phyloP scores from a whole-genome alignment of 306 rosid genomes.

The barrel medic (Medicago truncatula) region DNA sequence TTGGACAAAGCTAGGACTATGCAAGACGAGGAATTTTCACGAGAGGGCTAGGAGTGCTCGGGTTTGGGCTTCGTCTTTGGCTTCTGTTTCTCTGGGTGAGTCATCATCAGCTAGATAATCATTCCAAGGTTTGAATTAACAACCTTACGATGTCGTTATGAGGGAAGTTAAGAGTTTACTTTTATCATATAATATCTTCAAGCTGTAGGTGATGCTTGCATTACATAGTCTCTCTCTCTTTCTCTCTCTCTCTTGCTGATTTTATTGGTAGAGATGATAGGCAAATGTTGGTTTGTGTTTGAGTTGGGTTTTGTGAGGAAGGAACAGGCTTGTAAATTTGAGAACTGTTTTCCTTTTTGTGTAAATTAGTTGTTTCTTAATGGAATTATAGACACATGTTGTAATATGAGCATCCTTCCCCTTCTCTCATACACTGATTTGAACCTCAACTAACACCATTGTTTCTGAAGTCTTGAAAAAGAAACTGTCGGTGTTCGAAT shows the following conservation, averaged over 20 bases:
- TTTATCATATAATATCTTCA: constrained; percentile 37
- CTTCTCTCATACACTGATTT: background rate
- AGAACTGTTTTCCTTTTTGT: constrained; percentile 47
- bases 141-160: constrained; percentile 38
- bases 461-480: background rate
- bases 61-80: constrained; percentile 83
- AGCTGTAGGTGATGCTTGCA: constrained; percentile 48
- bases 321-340: constrained; percentile 51
- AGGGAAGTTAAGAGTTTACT: constrained; percentile 51
- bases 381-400: constrained; percentile 41
- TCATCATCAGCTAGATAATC: constrained; percentile 58
- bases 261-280: constrained; percentile 35
- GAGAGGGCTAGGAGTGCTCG: constrained; percentile 69
- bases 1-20: constrained; percentile 69
- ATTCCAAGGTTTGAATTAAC: constrained; percentile 46
- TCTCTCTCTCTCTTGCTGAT: background rate
- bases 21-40: constrained; percentile 68
- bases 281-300: constrained; percentile 37
- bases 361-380: constrained; percentile 47
- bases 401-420: constrained; percentile 35
- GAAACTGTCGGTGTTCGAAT: no score
- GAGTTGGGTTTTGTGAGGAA: constrained; percentile 41
- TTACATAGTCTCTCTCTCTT: constrained; percentile 36
- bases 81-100: constrained; percentile 76
- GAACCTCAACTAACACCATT: background rate